Evolutionary conservation across 2,329 filamentous ascomycete species (phyloP).

Genomic region (Ophiocordyceps camponoti-saundersi): DNA sequence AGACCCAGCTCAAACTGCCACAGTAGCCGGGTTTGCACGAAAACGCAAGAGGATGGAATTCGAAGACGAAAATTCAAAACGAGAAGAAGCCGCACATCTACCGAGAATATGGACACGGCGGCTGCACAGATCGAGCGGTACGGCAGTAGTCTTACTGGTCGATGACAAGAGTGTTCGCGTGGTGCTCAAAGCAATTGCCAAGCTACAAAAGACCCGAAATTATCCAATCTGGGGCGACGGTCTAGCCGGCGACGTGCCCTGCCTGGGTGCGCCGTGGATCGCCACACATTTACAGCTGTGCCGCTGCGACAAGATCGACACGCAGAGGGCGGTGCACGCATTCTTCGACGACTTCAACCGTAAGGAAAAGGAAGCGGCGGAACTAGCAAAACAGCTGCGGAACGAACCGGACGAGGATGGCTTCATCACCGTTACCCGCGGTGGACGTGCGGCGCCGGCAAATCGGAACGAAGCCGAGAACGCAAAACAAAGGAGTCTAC

Average conservation of each 20-base stretch:
- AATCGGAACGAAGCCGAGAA: constrained; percentile 54
- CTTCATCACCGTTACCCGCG: constrained; percentile 79
- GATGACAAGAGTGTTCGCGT: constrained; percentile 64
- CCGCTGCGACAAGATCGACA: constrained; percentile 47
- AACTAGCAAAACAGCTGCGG: constrained; percentile 45
- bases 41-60: constrained; percentile 26
- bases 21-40: constrained; percentile 17
- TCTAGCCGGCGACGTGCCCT: constrained; percentile 34
- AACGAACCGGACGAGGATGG: constrained; percentile 86
- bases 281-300: constrained; percentile 53
- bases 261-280: constrained; percentile 39
- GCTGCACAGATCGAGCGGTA: constrained; percentile 56
- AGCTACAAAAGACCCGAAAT: constrained; percentile 39
- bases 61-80: constrained; percentile 36
- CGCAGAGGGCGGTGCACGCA: constrained; percentile 63
- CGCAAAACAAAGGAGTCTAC: constrained; percentile 38
- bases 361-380: constrained; percentile 48
- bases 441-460: constrained; percentile 58
- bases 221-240: constrained; percentile 54
- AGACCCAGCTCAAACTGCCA: constrained; percentile 31
- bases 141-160: constrained; percentile 68
- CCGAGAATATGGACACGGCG: constrained; percentile 59
- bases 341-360: constrained; percentile 73
- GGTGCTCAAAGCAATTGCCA: constrained; percentile 58
- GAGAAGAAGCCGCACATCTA: constrained; percentile 40